These are phyloP conservation scores for Diplocarpon mali DNA, from an alignment of 2,329 filamentous ascomycete species.

Conservation along the genomic window DNA sequence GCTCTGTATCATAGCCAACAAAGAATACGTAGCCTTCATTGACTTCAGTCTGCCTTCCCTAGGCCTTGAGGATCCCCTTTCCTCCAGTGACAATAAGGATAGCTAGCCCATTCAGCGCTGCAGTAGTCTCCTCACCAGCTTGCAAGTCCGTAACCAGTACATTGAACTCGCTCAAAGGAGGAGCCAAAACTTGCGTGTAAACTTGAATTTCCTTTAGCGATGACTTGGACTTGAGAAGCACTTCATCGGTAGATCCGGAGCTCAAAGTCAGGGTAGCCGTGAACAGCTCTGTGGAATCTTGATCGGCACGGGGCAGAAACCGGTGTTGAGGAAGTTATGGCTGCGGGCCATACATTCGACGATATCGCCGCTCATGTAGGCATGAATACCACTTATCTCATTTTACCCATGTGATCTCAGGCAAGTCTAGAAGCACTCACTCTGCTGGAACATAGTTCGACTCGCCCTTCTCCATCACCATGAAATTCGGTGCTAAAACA, in stretches of 20 bases:
- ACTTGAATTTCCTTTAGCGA: conserved; percentile 44
- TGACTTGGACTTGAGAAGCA: conserved; percentile 38
- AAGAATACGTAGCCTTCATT: conserved; percentile 56
- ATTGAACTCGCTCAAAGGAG: conserved; percentile 62
- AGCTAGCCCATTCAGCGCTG: conserved; percentile 46
- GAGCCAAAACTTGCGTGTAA: conserved; percentile 51
- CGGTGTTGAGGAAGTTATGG: conserved; percentile 77
- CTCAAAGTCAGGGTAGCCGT: conserved; percentile 50
- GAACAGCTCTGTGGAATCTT: conserved; percentile 55
- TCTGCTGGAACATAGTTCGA: conserved; percentile 91
- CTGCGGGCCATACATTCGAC: conserved; percentile 97
- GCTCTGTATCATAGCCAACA: conserved; percentile 32
- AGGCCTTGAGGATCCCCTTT: conserved; percentile 42
- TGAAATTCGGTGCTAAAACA: conserved; percentile 63
- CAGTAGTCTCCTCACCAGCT: conserved; percentile 47
- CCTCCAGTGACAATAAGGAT: conserved; percentile 53
- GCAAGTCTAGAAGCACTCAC: conserved; percentile 1
- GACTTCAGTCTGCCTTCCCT: conserved; percentile 40
- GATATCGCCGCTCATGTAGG: conserved; percentile 84
- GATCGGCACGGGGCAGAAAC: conserved; percentile 57
- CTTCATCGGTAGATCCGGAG: conserved; percentile 46
- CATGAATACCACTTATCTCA: conserved; percentile 62
- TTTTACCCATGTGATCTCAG: not conserved
- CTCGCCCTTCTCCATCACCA: conserved; percentile 59
- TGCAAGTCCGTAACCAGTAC: conserved; percentile 50